Evolutionary conservation across 306 rosid genomes (phyloP), one percentile per base, ranked within the genome.

Genomic region (Abrus precatorius): DNA sequence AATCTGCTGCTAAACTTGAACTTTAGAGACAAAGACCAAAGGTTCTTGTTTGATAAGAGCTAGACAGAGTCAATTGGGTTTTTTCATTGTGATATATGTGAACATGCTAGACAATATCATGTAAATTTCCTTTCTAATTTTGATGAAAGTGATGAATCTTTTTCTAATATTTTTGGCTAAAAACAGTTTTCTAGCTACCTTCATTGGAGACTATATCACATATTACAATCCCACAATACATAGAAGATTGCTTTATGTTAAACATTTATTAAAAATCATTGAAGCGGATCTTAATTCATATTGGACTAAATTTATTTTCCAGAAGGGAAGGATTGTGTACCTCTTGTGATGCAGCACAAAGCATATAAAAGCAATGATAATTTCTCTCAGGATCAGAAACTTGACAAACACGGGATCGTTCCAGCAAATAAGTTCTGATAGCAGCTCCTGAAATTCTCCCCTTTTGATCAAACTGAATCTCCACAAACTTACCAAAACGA

Each of bases 401-500:
- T 92, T 94, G 98, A 89, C 98, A 94, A 73, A 94, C 98, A 53
- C 98, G 97, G 3, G 98, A 94, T 61, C 91, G 78, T 84, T 94
- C 98, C 80, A 94, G 80, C 78, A 94, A 91, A 88, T 94, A 94
- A 57, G 97, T 94, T 88, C 95, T 92, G 80, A 94, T 94, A 33
- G 98, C 98, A 87, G 98, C 98, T 85, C 98, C 98, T 48, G 98
- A 94, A 79, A 94, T 94, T 92, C 97, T 94, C 81, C 92, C 93
- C 81, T 72, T 80, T 28, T 74, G 81, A 80, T 94, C 90, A 86
- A 94, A 94, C 87, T 94, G 98, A 87, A 94, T 82, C 95, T 94
- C 98, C 88, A 94, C 98, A 62, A 94, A 94, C 92, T 94, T 94
- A 85, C 98, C 98, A 85, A 94, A 94, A 75, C 98, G 98, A 84